Conservation (phyloP, 2,329 filamentous ascomycete species). For the Trichoderma koningii region DNA sequence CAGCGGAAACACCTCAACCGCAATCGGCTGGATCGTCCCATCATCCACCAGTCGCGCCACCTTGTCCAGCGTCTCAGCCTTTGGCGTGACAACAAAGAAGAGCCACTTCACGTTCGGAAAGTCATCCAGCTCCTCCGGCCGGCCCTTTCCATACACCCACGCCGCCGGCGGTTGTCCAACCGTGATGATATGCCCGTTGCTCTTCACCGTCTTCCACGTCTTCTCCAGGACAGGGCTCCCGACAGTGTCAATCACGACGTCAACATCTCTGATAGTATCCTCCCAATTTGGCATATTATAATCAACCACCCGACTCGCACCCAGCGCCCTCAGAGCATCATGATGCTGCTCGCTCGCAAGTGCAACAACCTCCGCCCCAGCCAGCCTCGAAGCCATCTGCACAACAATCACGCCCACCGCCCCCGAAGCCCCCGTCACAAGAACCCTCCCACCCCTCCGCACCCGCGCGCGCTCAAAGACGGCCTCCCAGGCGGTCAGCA, state of each 20-base stretch:
- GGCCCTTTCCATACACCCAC: slow-evolving; percentile 36
- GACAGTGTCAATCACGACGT: slow-evolving; percentile 40
- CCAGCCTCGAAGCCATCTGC: slow-evolving; percentile 34
- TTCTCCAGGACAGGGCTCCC: slow-evolving; percentile 36
- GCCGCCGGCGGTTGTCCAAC: slow-evolving; percentile 40
- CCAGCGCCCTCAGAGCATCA: slow-evolving; percentile 30
- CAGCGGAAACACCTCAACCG: slow-evolving; percentile 32
- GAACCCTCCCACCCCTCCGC: slow-evolving; percentile 28
- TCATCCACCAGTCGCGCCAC: slow-evolving; percentile 33
- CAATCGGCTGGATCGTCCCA: slow-evolving; percentile 31
- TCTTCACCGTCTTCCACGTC: slow-evolving; percentile 38
- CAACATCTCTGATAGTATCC: slow-evolving; percentile 30
- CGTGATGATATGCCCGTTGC: slow-evolving; percentile 39
- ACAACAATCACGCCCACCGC: slow-evolving; percentile 38
- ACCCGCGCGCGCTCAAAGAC: slow-evolving; percentile 32
- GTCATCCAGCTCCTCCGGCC: slow-evolving; percentile 29
- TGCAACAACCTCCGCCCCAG: slow-evolving; percentile 34
- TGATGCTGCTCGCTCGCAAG: slow-evolving; percentile 35
- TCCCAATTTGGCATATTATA: slow-evolving; percentile 36
- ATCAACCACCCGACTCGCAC: slow-evolving; percentile 34
- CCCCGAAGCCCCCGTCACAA: slow-evolving; percentile 39
- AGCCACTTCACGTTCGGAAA: slow-evolving; percentile 34
- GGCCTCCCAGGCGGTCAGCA: slow-evolving; percentile 38
- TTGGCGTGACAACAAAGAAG: slow-evolving; percentile 38
- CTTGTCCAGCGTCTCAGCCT: slow-evolving; percentile 29